Evolutionary conservation across 1,139 yeast genomes (phyloP), one percentile per base, ranked within the genome.

Genomic region (Pichia sp.): DNA sequence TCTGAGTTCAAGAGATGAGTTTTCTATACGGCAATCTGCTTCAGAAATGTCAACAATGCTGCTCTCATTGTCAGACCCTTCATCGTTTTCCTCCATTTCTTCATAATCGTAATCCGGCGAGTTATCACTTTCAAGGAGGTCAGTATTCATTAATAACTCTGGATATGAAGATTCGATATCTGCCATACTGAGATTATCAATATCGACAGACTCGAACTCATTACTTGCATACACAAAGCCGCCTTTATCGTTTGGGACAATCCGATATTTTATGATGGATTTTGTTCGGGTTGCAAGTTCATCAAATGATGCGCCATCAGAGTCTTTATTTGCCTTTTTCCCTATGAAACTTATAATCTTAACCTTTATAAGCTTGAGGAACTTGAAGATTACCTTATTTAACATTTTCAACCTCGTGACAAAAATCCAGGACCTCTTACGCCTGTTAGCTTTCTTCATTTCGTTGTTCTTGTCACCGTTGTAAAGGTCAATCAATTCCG

Each of bases 121-220:
- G 30, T 67, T 65, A 61, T 82, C 87, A 8, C 69, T 63, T 13
- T 80, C 84, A 1, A 79, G 70, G 29, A 80, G 60, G 8, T 71
- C 54, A 4, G 48, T 52, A 34, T 59, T 51, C 40, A 60, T 31
- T 13, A 66, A 40, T 6, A 63, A 67, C 1, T 61, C 63, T 3
- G 71, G 72, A 32, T 65, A 65, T 5, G 72, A 58, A 3, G 71
- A 50, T 10, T 55, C 56, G 6, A 62, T 49, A 13, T 64, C 59
- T 5, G 63, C 66, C 52, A 73, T 74, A 10, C 58, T 60, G 2
- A 59, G 19, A 2, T 65, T 69, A 11, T 70, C 61, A 10, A 67
- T 57, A 16, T 63, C 63, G 49, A 71, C 71, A 13, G 49, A 30
- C 32, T 47, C 45, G 8, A 34, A n/a, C 7, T 44, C 50, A 16